phyloP scores from a whole-genome alignment of 306 rosid genomes.

The Lathyrus aphaca region DNA sequence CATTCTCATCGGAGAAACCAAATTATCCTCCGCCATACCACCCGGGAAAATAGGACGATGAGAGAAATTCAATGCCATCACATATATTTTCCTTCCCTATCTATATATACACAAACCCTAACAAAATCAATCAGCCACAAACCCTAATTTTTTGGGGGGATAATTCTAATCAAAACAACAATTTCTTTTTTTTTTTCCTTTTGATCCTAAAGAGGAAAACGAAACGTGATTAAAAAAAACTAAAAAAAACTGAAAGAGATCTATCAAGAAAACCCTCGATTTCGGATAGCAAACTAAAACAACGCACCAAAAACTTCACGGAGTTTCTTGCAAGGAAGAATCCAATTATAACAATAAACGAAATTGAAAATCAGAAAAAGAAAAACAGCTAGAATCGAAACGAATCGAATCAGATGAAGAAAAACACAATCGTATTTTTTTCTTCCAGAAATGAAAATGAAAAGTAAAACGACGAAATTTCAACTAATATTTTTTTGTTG shows the following conservation, averaged over 20 bases:
- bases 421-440: slow-evolving; percentile 40
- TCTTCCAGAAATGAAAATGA: slow-evolving; percentile 42
- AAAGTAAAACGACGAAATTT: slow-evolving; percentile 38
- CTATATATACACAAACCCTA: slow-evolving; percentile 40
- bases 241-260: slow-evolving; percentile 42
- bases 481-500: background rate
- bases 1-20: slow-evolving; percentile 59
- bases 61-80: slow-evolving; percentile 54
- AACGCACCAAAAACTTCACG: slow-evolving; percentile 88
- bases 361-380: background rate
- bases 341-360: slow-evolving; percentile 21
- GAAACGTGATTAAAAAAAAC: background rate
- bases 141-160: slow-evolving; percentile 16
- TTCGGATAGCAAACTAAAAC: slow-evolving; percentile 93
- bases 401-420: slow-evolving; percentile 21
- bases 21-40: slow-evolving; percentile 46
- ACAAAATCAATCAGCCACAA: slow-evolving; percentile 31
- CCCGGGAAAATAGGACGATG: slow-evolving; percentile 44
- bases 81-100: slow-evolving; percentile 10
- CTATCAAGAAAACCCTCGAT: slow-evolving; percentile 88
- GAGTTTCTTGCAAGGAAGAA: slow-evolving; percentile 65
- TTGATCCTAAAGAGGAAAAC: slow-evolving; percentile 18
- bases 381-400: slow-evolving; percentile 41
- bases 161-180: background rate
- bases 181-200: slow-evolving; percentile 11